phyloP scores from a whole-genome alignment of 2,329 filamentous ascomycete genomes.

The Penicillium aurantiogriseum region DNA sequence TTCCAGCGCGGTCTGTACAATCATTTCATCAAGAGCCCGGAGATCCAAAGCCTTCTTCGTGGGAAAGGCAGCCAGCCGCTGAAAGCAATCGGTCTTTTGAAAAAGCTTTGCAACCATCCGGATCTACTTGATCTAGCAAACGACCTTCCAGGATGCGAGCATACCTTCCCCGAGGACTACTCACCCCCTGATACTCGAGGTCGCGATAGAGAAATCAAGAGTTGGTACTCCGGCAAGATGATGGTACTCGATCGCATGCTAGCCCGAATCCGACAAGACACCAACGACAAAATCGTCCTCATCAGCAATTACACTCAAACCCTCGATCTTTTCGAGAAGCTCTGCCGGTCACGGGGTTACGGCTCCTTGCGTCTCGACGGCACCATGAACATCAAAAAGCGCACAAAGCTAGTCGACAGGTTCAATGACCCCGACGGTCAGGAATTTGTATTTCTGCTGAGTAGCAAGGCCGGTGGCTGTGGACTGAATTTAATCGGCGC shows the following conservation, averaged over 20 bases:
- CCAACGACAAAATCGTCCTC: slow-evolving; percentile 97
- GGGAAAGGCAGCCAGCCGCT: slow-evolving; percentile 95
- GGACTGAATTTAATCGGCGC: slow-evolving; percentile 94
- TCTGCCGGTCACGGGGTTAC: slow-evolving; percentile 82
- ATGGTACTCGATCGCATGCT: slow-evolving; percentile 97
- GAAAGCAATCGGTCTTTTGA: slow-evolving; percentile 93
- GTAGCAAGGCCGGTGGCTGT: slow-evolving; percentile 93
- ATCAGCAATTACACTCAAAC: slow-evolving; percentile 99
- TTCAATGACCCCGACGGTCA: slow-evolving; percentile 91
- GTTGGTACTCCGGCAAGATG: slow-evolving; percentile 98
- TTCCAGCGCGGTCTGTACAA: slow-evolving; percentile 95
- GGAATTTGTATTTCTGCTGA: slow-evolving; percentile 94
- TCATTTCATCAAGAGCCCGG: slow-evolving; percentile 92
- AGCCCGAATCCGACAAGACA: slow-evolving; percentile 88
- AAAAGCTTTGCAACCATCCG: slow-evolving; percentile 98
- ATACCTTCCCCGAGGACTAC: slow-evolving; percentile 79
- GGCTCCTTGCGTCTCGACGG: slow-evolving; percentile 88
- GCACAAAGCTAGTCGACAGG: slow-evolving; percentile 93
- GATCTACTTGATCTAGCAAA: slow-evolving; percentile 80
- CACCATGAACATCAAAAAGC: slow-evolving; percentile 96
- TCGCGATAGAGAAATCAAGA: slow-evolving; percentile 85
- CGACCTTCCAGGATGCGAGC: slow-evolving; percentile 84
- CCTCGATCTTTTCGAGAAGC: slow-evolving; percentile 85
- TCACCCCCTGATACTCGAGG: slow-evolving; percentile 83
- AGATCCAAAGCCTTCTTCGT: slow-evolving; percentile 85